Percentiles rank a stretch among this genome's conserved stretches.
Conservation (phyloP, 495 filamentous ascomycete genomes). For the Aspergillus sparsus region DNA sequence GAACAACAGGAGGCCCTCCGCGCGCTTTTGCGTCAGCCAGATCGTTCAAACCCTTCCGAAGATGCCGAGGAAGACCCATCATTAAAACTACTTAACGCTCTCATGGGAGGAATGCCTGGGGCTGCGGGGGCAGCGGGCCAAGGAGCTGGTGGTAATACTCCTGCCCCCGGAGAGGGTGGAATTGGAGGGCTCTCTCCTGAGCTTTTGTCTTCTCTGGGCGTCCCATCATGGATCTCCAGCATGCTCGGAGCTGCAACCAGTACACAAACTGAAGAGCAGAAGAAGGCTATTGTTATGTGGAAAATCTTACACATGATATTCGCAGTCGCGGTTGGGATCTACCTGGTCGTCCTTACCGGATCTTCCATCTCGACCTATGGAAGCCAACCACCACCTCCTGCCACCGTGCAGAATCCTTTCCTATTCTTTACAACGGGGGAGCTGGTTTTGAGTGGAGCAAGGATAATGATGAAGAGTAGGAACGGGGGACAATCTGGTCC, state of each 20-base stretch:
- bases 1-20: constrained; percentile 49
- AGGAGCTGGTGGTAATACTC: not conserved
- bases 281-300: constrained; percentile 62
- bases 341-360: constrained; percentile 54
- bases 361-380: constrained; percentile 43
- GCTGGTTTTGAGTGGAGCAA: constrained; percentile 65
- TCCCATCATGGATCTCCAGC: constrained; percentile 49
- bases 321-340: constrained; percentile 68
- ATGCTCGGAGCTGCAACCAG: constrained; percentile 36
- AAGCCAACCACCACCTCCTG: constrained; percentile 60
- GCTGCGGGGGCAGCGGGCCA: constrained; percentile 31
- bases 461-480: constrained; percentile 59
- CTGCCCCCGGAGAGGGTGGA: constrained; percentile 23
- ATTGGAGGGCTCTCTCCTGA: constrained; percentile 36
- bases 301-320: constrained; percentile 74
- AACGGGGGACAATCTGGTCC: constrained; percentile 47
- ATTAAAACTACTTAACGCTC: constrained; percentile 60
- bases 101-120: constrained; percentile 50
- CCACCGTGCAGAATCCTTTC: constrained; percentile 66
- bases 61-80: constrained; percentile 55
- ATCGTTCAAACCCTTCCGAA: constrained; percentile 30
- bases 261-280: constrained; percentile 41
- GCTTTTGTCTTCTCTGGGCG: constrained; percentile 35
- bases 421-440: constrained; percentile 82
- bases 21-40: constrained; percentile 41